Conservation (phyloP, 1,284 basidiomycete genomes). For the Sporisorium graminicola region DNA sequence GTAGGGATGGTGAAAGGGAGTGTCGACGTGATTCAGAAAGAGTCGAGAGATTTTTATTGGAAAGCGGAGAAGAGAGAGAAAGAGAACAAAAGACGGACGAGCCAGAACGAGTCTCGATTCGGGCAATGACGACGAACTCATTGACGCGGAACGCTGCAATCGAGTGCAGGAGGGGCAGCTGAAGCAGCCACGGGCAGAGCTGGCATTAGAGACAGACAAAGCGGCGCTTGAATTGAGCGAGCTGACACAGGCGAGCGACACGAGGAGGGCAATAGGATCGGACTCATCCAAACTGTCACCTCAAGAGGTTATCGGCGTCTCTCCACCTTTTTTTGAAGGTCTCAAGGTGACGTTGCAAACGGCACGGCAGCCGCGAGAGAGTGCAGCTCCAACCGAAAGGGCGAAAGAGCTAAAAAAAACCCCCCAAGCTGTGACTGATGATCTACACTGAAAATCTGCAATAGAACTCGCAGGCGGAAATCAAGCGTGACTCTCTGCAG, state of each 20-base stretch:
- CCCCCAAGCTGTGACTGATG: constrained; percentile 4
- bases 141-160: background rate
- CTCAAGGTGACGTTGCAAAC: constrained; percentile 10
- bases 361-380: constrained; percentile 1
- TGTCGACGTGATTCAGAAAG: background rate
- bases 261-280: background rate
- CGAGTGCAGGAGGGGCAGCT: background rate
- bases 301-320: background rate
- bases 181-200: background rate
- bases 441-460: background rate
- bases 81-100: background rate
- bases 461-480: background rate
- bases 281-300: no score
- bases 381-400: no score
- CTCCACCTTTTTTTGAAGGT: background rate
- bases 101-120: no score
- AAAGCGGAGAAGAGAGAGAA: constrained; percentile 1
- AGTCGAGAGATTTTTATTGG: constrained; percentile 18
- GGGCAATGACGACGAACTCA: constrained; percentile 15
- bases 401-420: background rate
- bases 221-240: constrained; percentile 20
- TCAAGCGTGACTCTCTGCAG: no score
- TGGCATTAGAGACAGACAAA: background rate
- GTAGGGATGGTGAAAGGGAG: background rate
- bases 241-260: background rate